A percentile compares a stretch with the other conserved stretches of the same genome.
Conservation (phyloP, 192 early-diverging fungal genomes). For the Gigaspora rosea region DNA sequence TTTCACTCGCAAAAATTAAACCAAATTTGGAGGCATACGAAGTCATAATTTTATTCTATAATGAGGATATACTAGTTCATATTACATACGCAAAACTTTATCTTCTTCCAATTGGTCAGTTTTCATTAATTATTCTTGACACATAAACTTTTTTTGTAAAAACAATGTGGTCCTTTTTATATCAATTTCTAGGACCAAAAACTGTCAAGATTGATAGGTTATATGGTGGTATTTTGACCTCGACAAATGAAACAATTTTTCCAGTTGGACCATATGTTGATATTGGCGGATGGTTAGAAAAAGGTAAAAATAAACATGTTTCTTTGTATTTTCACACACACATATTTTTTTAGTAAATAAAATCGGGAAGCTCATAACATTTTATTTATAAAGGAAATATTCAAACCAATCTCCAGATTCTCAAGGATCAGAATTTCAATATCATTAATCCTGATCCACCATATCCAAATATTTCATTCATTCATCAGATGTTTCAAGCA, state of each 20-base stretch:
- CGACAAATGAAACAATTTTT: slow-evolving; percentile 13
- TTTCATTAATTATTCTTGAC: neutral
- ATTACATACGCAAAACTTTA: neutral
- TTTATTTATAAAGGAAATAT: neutral
- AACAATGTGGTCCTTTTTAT: neutral
- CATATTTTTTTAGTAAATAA: too few relatives aligned
- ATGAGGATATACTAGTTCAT: neutral
- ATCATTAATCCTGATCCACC: slow-evolving; percentile 33
- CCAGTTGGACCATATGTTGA: slow-evolving; percentile 31
- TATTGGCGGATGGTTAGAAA: slow-evolving; percentile 23
- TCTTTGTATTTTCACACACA: neutral
- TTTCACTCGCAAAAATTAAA: slow-evolving; percentile 4
- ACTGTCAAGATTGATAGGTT: slow-evolving; percentile 32
- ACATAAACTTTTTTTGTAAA: neutral
- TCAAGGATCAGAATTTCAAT: slow-evolving; percentile 33
- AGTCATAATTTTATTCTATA: slow-evolving; percentile 5
- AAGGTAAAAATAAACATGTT: neutral
- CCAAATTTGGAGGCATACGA: slow-evolving; percentile 16
- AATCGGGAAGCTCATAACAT: neutral
- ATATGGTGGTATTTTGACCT: slow-evolving; percentile 28
- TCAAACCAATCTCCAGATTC: slow-evolving; percentile 16
- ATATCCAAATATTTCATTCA: slow-evolving; percentile 18
- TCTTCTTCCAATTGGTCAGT: slow-evolving; percentile 15
- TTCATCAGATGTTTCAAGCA: slow-evolving; percentile 20
- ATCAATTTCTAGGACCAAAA: slow-evolving; percentile 19